Evolutionary conservation across 768 basidiomycete genomes (phyloP).

Genomic region (Mycena latifolia): DNA sequence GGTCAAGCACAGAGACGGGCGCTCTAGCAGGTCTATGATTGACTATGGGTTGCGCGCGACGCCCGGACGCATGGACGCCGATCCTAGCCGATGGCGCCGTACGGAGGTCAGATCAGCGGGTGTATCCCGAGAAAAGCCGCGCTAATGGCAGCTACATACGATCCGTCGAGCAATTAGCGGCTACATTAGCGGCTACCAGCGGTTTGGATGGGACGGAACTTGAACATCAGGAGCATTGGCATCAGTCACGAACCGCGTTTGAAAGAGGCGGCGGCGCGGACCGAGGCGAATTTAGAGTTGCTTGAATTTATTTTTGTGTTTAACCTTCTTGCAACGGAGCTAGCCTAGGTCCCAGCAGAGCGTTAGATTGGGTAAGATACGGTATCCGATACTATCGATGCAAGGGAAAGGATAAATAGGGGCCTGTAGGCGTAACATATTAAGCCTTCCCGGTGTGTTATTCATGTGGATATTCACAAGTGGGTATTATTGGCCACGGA

Average conservation of each 20-base stretch:
- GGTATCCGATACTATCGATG: conserved; percentile 26
- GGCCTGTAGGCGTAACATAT: not conserved
- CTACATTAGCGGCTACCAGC: too few relatives aligned
- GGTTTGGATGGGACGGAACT: not conserved
- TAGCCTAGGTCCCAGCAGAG: too few relatives aligned
- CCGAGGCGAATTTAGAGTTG: not conserved
- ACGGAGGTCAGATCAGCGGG: too few relatives aligned
- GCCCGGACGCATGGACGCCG: too few relatives aligned
- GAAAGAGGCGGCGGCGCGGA: not conserved
- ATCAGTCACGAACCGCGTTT: not conserved
- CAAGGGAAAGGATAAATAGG: conserved; percentile 17
- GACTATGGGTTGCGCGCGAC: too few relatives aligned
- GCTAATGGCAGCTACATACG: too few relatives aligned
- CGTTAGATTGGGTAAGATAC: conserved; percentile 10
- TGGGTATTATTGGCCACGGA: conserved; percentile 17
- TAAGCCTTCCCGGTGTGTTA: conserved; percentile 2
- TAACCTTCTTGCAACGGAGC: not conserved
- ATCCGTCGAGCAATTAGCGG: not conserved
- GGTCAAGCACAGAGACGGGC: too few relatives aligned
- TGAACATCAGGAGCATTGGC: too few relatives aligned
- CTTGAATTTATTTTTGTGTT: not conserved
- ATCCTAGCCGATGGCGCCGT: not conserved
- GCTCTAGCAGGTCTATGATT: too few relatives aligned
- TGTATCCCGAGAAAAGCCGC: not conserved
- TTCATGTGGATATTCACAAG: not conserved